These are phyloP conservation scores for Fusarium incarnatum DNA, from an alignment of 2,329 filamentous ascomycete species.

Conservation along the genomic window DNA sequence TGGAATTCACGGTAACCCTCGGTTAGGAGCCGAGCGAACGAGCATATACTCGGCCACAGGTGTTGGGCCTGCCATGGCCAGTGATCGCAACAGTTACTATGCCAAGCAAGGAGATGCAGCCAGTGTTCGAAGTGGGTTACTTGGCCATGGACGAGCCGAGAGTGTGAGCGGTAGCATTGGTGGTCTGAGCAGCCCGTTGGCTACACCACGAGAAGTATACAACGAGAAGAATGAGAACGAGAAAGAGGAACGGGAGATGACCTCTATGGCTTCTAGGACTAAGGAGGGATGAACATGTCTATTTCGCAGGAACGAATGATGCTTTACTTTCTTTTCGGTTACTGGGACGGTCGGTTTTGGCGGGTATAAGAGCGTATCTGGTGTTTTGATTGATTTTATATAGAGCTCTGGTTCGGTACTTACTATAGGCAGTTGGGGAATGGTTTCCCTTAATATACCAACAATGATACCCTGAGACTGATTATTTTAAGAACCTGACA, in stretches of 20 bases:
- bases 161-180: constrained; percentile 83
- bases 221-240: constrained; percentile 51
- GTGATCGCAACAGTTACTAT: constrained; percentile 86
- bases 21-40: constrained; percentile 70
- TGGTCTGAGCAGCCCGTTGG: constrained; percentile 70
- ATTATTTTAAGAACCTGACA: background rate
- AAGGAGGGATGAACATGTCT: constrained; percentile 31
- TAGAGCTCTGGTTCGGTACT: constrained; percentile 41
- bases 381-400: constrained; percentile 29
- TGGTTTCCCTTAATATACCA: constrained; percentile 42
- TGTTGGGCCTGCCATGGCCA: constrained; percentile 71
- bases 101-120: constrained; percentile 76
- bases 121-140: constrained; percentile 80
- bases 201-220: constrained; percentile 64
- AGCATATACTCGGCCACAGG: constrained; percentile 85
- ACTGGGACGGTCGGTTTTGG: constrained; percentile 28
- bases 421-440: constrained; percentile 33
- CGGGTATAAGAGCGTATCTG: constrained; percentile 30
- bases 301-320: constrained; percentile 37
- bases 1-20: constrained; percentile 63
- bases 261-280: constrained; percentile 29
- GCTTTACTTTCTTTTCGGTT: constrained; percentile 24
- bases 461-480: constrained; percentile 48
- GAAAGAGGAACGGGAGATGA: constrained; percentile 41
- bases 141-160: constrained; percentile 83